Evolutionary conservation across 1,284 basidiomycete species (phyloP), one percentile per base, ranked within the genome.

Genomic region (Earliella scabrosa): DNA sequence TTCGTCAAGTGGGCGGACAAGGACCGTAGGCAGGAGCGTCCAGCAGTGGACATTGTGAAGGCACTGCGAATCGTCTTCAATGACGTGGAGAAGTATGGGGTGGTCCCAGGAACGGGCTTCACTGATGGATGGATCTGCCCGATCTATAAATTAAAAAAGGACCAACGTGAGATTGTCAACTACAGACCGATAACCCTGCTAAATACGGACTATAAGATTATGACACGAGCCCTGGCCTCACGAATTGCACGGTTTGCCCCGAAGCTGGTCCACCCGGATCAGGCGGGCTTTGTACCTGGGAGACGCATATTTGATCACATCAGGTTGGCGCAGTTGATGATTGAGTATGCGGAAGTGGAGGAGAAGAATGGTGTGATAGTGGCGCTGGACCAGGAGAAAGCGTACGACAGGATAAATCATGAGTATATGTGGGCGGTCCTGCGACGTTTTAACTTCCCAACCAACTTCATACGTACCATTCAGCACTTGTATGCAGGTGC

Each of bases 111-210:
- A 0, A 18, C 58, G 4, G n/a, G n/a, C n/a, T 72, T 74, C 47
- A 52, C 69, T 0, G 52, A 64, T 2, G 74, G 74, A 2, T 72
- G 72, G 69, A 70, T 76, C 61, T 68, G 68, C 54, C 73, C 69
- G 0, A 54, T 75, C 4, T 73, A 68, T 45, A 76, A 76, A 52
- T n/a, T n/a, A n/a, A 67, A 68, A n/a, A 51, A 51, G 0, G 66
- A 71, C 11, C 27, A 38, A 10, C 50, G 44, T 0, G 55, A 66
- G 2, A 66, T 72, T 0, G 59, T 54, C 1, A 74, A 73, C 59
- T 74, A 75, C 57, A 46, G 70, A 0, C 73, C 72, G 1, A 73
- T 75, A 11, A 71, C 69, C 0, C 59, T 73, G 0, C 67, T 74
- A 0, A 74, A 74, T 56, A 56, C 66, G 0, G 71, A 74, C 55